These are phyloP conservation scores for Sporothrix mexicana DNA, from an alignment of 2,329 filamentous ascomycete species.

Conservation along the genomic window DNA sequence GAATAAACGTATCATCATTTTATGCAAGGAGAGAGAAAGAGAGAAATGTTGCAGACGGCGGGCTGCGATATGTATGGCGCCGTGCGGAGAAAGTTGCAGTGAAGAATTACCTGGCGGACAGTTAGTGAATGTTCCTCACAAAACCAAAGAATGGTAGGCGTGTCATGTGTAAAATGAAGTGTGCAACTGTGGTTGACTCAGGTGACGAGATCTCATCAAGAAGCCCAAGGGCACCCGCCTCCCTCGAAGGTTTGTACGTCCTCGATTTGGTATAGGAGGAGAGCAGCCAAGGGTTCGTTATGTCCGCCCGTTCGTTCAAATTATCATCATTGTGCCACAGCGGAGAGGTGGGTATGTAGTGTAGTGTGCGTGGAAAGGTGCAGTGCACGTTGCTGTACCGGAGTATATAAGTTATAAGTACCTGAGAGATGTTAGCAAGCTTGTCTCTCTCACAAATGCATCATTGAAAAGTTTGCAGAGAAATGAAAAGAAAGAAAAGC, in stretches of 20 bases:
- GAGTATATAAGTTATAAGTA: conserved; percentile 26
- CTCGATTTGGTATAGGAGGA: conserved; percentile 58
- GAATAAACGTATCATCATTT: conserved; percentile 63
- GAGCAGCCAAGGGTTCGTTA: conserved; percentile 60
- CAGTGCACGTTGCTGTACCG: conserved; percentile 7
- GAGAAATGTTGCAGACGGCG: not conserved
- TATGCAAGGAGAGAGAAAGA: conserved; percentile 35
- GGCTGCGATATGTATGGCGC: too few species aligned
- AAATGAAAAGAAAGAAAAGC: conserved; percentile 36
- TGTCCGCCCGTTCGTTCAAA: conserved; percentile 75
- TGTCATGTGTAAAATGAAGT: conserved; percentile 10
- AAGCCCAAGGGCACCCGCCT: conserved; percentile 53
- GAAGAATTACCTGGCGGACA: conserved; percentile 42
- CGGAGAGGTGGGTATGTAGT: conserved; percentile 29
- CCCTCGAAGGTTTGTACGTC: conserved; percentile 67
- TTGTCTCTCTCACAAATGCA: conserved; percentile 12
- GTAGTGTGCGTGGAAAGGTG: conserved; percentile 42
- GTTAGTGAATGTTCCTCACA: conserved; percentile 39
- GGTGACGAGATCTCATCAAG: conserved; percentile 71
- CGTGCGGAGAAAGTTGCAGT: too few species aligned
- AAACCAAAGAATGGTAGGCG: conserved; percentile 35
- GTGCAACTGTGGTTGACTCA: conserved; percentile 48
- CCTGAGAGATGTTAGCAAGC: conserved; percentile 38
- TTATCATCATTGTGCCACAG: conserved; percentile 60
- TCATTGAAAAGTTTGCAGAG: conserved; percentile 11